A percentile compares a stretch with the other conserved stretches of the same genome.
Evolutionary conservation across 2,329 filamentous ascomycete species (phyloP).

Genomic region (Aspergillus clavatus): DNA sequence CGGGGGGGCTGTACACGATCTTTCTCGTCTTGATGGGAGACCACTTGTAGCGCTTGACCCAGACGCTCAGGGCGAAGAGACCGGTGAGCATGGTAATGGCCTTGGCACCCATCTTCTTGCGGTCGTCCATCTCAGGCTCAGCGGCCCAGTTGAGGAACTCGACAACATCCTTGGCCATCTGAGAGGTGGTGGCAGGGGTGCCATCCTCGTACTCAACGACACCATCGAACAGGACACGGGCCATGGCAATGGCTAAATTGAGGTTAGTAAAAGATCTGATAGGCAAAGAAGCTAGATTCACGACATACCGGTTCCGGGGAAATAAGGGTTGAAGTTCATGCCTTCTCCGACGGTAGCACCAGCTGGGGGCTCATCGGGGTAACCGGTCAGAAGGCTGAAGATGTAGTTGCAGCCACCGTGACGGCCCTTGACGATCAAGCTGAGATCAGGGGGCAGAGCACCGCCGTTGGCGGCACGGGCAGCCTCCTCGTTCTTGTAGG

Average conservation of each 20-base stretch:
- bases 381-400: conserved; percentile 93
- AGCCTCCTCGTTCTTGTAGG: conserved; percentile 99
- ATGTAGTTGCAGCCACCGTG: conserved; percentile 99
- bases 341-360: conserved; percentile 79
- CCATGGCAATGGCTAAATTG: conserved; percentile 76
- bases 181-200: conserved; percentile 88
- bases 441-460: conserved; percentile 94
- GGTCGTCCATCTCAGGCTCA: conserved; percentile 98
- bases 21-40: conserved; percentile 91
- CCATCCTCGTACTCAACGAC: conserved; percentile 97
- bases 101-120: conserved; percentile 99
- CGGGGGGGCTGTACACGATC: conserved; percentile 77
- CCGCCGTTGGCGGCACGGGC: conserved; percentile 97
- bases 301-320: conserved; percentile 79
- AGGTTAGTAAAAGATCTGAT: conserved; percentile 13
- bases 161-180: conserved; percentile 99
- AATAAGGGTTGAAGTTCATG: conserved; percentile 99
- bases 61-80: conserved; percentile 82
- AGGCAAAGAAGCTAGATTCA: background rate
- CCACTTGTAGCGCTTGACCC: conserved; percentile 99
- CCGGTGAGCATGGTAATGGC: conserved; percentile 73
- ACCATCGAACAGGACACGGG: conserved; percentile 94
- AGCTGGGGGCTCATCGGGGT: conserved; percentile 91
- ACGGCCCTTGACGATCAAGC: conserved; percentile 93
- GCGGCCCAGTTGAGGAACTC: conserved; percentile 99